Conservation (phyloP, 768 basidiomycete species). For the Suillus fuscotomentosus region DNA sequence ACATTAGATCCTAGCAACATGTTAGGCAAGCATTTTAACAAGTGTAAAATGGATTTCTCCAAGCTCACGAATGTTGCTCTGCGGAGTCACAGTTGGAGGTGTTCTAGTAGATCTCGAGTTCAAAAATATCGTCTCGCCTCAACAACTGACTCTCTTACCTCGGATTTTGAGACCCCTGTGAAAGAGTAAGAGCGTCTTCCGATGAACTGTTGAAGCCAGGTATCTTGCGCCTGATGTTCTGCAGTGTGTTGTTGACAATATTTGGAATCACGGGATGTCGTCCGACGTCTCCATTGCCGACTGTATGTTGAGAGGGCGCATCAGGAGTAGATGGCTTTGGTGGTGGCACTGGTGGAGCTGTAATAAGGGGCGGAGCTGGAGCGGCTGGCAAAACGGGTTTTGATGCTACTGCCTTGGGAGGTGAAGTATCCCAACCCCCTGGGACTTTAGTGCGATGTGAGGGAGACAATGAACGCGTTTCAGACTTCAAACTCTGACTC, state of each 20-base stretch:
- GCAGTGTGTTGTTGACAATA: slow-evolving; percentile 18
- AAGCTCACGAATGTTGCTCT: slow-evolving; percentile 40
- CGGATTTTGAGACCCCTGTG: not conserved
- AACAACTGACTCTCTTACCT: not conserved
- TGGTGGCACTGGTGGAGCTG: slow-evolving; percentile 3
- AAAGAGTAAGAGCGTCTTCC: slow-evolving; percentile 1
- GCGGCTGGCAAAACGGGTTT: not conserved
- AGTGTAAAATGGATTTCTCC: not conserved
- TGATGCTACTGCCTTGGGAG: not conserved
- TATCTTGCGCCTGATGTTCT: slow-evolving; percentile 27
- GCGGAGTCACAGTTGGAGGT: slow-evolving; percentile 37
- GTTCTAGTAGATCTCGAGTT: slow-evolving; percentile 11
- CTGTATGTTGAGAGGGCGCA: slow-evolving; percentile 4
- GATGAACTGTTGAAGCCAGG: slow-evolving; percentile 13
- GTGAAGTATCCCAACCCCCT: slow-evolving; percentile 20
- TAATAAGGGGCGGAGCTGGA: slow-evolving; percentile 12
- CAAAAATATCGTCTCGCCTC: no score
- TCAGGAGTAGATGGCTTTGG: slow-evolving; percentile 1
- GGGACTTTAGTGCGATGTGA: slow-evolving; percentile 16
- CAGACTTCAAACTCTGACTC: slow-evolving; percentile 1
- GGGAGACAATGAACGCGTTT: slow-evolving; percentile 19
- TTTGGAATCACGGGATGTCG: slow-evolving; percentile 3
- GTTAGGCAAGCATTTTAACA: slow-evolving; percentile 8
- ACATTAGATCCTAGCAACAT: slow-evolving; percentile 51
- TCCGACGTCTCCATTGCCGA: slow-evolving; percentile 2